Evolutionary conservation across 1,139 yeast genomes (phyloP).

Genomic region (Arxiozyma slooffiae): DNA sequence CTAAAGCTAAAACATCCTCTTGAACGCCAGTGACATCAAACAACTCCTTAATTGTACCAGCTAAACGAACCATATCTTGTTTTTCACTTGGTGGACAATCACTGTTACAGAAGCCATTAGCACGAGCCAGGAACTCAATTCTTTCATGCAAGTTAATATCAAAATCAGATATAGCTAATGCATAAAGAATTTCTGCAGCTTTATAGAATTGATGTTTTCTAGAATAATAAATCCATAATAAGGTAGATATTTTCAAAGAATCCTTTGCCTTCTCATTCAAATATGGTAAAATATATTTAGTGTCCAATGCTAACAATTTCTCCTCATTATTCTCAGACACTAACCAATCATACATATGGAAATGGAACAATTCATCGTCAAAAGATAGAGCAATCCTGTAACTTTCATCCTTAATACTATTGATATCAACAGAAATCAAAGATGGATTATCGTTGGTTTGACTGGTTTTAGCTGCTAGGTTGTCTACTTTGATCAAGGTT

Average conservation of each 20-base stretch:
- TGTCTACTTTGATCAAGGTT: slow-evolving; percentile 62
- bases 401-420: slow-evolving; percentile 57
- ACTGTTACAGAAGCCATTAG: slow-evolving; percentile 86
- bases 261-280: slow-evolving; percentile 62
- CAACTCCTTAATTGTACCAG: slow-evolving; percentile 63
- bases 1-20: slow-evolving; percentile 60
- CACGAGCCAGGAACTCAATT: slow-evolving; percentile 82
- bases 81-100: slow-evolving; percentile 69
- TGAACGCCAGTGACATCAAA: slow-evolving; percentile 85
- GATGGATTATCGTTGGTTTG: slow-evolving; percentile 16
- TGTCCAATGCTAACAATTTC: slow-evolving; percentile 65
- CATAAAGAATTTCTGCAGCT: slow-evolving; percentile 75
- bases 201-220: slow-evolving; percentile 67
- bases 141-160: slow-evolving; percentile 59
- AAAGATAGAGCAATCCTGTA: slow-evolving; percentile 67
- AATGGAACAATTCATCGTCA: slow-evolving; percentile 76
- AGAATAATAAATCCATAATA: slow-evolving; percentile 84
- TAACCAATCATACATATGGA: slow-evolving; percentile 88
- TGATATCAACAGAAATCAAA: slow-evolving; percentile 39
- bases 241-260: slow-evolving; percentile 64
- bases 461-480: slow-evolving; percentile 40
- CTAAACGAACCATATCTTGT: slow-evolving; percentile 64
- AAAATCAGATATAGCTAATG: slow-evolving; percentile 67
- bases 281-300: slow-evolving; percentile 71
- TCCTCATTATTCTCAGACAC: slow-evolving; percentile 69